Evolutionary conservation across 2,329 filamentous ascomycete genomes (phyloP).

Genomic region (Pseudogymnoascus sp.): DNA sequence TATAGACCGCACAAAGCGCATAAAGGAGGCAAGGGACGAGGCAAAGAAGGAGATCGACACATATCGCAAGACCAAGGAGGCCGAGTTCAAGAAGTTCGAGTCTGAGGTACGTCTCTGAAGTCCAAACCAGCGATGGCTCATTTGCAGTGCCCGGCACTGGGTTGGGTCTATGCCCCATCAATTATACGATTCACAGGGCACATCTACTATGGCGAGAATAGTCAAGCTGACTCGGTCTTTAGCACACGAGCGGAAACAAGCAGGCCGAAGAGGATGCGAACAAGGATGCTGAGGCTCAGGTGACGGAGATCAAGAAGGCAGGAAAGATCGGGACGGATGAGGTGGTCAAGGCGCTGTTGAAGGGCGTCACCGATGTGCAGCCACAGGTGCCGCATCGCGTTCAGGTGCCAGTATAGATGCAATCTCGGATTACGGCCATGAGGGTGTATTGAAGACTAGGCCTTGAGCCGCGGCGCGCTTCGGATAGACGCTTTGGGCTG

Average conservation of each 20-base stretch:
- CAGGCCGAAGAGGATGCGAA: constrained; percentile 70
- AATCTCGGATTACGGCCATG: background rate
- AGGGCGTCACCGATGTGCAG: constrained; percentile 76
- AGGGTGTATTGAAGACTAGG: background rate
- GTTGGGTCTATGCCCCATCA: background rate
- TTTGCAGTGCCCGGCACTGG: background rate
- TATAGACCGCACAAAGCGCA: constrained; percentile 84
- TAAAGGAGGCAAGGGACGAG: constrained; percentile 92
- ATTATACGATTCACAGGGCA: background rate
- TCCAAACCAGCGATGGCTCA: background rate
- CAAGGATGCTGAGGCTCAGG: constrained; percentile 71
- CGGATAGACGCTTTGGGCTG: background rate
- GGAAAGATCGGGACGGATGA: constrained; percentile 71
- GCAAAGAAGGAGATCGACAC: constrained; percentile 97
- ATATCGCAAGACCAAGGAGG: constrained; percentile 82
- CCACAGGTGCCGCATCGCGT: constrained; percentile 49
- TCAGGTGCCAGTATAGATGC: constrained; percentile 26
- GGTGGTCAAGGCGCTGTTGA: constrained; percentile 75
- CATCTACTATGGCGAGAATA: background rate
- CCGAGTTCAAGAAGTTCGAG: constrained; percentile 93
- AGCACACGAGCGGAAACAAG: constrained; percentile 91
- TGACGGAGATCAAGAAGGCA: constrained; percentile 71
- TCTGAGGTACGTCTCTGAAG: constrained; percentile 41
- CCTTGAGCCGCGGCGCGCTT: constrained; percentile 18
- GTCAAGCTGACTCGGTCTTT: constrained; percentile 9